Percentiles rank a stretch among this genome's conserved stretches.
These are phyloP conservation scores for Chaetomium sp. DNA, from an alignment of 2,329 filamentous ascomycete species.

Conservation along the genomic window DNA sequence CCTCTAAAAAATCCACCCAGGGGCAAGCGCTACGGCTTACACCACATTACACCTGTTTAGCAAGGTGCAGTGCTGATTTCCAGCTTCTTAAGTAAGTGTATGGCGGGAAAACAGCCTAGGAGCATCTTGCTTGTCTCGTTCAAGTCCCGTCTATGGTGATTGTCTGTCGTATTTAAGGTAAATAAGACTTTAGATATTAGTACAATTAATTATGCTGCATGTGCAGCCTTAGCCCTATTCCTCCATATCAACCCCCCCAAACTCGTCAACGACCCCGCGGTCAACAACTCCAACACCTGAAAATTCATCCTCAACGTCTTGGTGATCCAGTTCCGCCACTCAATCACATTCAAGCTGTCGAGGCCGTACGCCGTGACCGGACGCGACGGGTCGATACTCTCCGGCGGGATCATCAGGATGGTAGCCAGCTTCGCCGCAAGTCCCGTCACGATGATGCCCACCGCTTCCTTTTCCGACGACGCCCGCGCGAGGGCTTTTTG, in stretches of 20 bases:
- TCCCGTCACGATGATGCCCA: not conserved
- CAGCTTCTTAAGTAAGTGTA: no score
- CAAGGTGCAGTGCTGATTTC: no score
- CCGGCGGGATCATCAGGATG: not conserved
- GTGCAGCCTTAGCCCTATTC: not conserved
- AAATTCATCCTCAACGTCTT: not conserved
- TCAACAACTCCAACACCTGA: not conserved
- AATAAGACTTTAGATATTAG: no score
- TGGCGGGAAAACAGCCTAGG: no score
- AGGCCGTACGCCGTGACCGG: not conserved
- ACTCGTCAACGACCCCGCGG: not conserved
- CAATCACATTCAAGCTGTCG: not conserved
- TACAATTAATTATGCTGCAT: no score
- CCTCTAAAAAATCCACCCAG: constrained; percentile 1
- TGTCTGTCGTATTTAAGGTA: no score
- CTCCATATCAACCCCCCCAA: not conserved
- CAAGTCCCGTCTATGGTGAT: no score
- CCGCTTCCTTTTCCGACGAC: not conserved
- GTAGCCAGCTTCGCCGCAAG: not conserved
- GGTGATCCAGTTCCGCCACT: not conserved
- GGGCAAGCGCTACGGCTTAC: constrained; percentile 6
- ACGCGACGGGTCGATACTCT: not conserved
- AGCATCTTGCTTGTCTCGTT: no score
- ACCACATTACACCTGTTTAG: constrained; percentile 4
- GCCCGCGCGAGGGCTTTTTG: not conserved